Evolutionary conservation across 148 eudicot genomes (phyloP).

Genomic region (Persicaria maculosa): DNA sequence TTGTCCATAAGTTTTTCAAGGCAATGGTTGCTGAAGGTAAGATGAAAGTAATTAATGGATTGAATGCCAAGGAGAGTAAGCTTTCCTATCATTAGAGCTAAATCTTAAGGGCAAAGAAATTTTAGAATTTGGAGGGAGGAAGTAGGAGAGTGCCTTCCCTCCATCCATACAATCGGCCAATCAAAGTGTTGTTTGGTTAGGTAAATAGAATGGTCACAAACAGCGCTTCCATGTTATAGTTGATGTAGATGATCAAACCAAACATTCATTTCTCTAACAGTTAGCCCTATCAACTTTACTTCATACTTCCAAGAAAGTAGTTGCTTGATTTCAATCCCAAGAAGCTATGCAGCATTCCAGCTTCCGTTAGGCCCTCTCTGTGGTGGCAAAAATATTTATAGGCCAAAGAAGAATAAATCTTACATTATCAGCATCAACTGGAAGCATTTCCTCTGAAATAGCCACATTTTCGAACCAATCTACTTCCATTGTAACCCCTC

Average conservation of each 20-base stretch:
- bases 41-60: neutral
- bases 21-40: neutral
- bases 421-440: slow-evolving; percentile 32
- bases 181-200: neutral
- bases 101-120: neutral
- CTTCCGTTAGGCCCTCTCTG: neutral
- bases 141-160: neutral
- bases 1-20: neutral
- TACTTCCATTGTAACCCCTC: slow-evolving; percentile 6
- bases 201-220: neutral
- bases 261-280: neutral
- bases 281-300: neutral
- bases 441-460: slow-evolving; percentile 40
- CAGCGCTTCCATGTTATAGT: neutral
- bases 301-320: neutral
- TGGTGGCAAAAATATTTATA: neutral
- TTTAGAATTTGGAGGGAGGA: neutral
- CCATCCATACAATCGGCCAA: neutral
- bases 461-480: slow-evolving; percentile 28
- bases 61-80: neutral
- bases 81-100: too few species aligned
- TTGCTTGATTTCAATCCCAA: neutral
- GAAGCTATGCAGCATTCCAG: neutral
- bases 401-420: slow-evolving; percentile 11
- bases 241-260: neutral